Base-by-base conservation (phyloP, 768 basidiomycete genomes). In the Phylloporus sp. region DNA sequence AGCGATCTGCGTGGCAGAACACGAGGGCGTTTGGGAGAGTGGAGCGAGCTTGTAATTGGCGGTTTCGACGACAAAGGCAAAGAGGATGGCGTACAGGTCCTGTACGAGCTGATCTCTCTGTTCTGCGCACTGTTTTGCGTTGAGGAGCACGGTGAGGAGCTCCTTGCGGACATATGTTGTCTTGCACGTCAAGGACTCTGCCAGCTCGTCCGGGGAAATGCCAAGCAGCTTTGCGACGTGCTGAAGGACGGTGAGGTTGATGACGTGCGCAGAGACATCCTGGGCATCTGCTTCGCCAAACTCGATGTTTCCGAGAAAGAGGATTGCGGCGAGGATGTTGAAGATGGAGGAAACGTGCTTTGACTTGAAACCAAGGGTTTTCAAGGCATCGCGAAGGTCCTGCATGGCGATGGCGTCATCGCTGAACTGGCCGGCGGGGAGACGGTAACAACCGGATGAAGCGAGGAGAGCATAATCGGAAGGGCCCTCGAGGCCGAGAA, bases 61-160 rank as follows among this genome's bases (percentile, higher is more conserved):
- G 10, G 78, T 80, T 59, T 83, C 81, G 39, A 81, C 76, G 34
- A 82, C 72, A 49, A 75, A 82, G 0, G 80, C 74, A 52, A 82
- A 82, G 37, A 82, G 68, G 56, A 82, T 81, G 27, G 78, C 74
- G 54, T 82, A 83, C 29, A 82, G 72, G 52, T 81, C 80, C 44
- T 73, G 71, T 22, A 78, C 70, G 31, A 83, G 69, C 24, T 69
- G 69, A 49, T 82, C 78, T 24, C 80, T 72, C 56, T 82, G 81
- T 1, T 57, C 56, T 1, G 68, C 68, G 33, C 81, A 76, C 50
- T 78, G 80, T 38, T 70, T 67, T 0, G 70, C 71, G 44, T 74
- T 73, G 43, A 82, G 66, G 52, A 82, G 67, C 26, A 78, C 73
- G 1, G 78, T 79, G 58, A 79, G 72, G 24, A 83, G 63, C 55